phyloP scores from a whole-genome alignment of 768 basidiomycete genomes.

The Albatrellus ellisii region DNA sequence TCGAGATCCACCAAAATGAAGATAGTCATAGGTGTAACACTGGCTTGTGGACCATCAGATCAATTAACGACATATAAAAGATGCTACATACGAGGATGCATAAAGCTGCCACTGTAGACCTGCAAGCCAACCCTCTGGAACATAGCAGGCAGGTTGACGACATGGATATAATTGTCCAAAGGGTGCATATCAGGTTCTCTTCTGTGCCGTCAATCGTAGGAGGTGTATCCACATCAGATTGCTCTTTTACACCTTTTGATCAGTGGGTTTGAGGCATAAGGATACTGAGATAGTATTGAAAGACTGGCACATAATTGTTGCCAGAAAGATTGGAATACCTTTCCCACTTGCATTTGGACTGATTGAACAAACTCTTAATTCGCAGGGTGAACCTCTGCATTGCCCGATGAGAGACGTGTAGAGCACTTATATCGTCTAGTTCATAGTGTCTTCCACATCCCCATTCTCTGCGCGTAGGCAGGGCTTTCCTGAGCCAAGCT shows the following conservation, averaged over 20 bases:
- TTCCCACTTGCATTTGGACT: constrained; percentile 44
- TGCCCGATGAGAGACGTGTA: background rate
- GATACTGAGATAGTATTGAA: background rate
- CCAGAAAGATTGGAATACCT: constrained; percentile 58
- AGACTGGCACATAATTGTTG: constrained; percentile 38
- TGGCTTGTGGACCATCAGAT: constrained; percentile 13
- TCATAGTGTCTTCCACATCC: constrained; percentile 23
- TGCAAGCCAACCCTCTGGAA: constrained; percentile 34
- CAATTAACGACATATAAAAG: constrained; percentile 10
- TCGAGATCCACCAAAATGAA: constrained; percentile 76
- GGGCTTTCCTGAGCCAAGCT: constrained; percentile 15
- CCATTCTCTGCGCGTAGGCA: constrained; percentile 23
- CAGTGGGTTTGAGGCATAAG: constrained; percentile 2
- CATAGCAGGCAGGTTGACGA: constrained; percentile 44
- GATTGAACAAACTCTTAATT: constrained; percentile 48
- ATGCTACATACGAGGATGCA: constrained; percentile 45
- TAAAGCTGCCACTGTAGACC: constrained; percentile 30
- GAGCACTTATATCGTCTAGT: constrained; percentile 5
- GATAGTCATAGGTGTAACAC: constrained; percentile 29
- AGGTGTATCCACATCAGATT: constrained; percentile 38
- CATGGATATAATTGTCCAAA: constrained; percentile 29
- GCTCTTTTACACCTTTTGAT: constrained; percentile 37
- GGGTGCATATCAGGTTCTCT: constrained; percentile 71
- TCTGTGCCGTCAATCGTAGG: constrained; percentile 66
- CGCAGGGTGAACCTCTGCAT: background rate